These are phyloP conservation scores for Vitis hybrid DNA, from an alignment of 177 flowering plant genomes.

Conservation along the genomic window DNA sequence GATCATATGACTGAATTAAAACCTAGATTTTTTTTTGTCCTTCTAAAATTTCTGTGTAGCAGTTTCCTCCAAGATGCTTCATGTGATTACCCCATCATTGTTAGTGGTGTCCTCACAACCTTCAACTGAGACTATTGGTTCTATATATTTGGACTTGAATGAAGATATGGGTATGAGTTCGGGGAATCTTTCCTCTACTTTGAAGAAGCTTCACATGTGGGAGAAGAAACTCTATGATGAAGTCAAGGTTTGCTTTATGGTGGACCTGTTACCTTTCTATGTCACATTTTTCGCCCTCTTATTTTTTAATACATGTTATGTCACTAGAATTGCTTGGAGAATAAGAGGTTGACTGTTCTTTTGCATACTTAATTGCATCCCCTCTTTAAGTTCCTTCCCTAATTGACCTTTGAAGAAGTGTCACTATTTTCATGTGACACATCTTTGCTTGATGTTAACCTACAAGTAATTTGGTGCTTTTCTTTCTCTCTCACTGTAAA, in stretches of 20 bases:
- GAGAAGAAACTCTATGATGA: slow-evolving; percentile 41
- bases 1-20: background rate
- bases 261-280: background rate
- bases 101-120: background rate
- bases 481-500: too few relatives aligned
- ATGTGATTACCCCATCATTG: slow-evolving; percentile 3
- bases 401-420: too few relatives aligned
- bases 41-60: background rate
- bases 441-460: too few relatives aligned
- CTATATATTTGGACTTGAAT: background rate
- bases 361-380: background rate
- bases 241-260: slow-evolving; percentile 30
- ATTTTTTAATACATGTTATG: background rate
- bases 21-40: background rate
- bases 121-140: slow-evolving; percentile 6
- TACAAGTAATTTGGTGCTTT: too few relatives aligned
- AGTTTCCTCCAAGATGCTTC: slow-evolving; percentile 20
- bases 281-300: background rate
- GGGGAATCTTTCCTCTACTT: slow-evolving; percentile 20
- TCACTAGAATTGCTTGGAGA: too few relatives aligned
- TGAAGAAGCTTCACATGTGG: slow-evolving; percentile 37
- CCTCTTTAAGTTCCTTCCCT: background rate
- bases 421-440: too few relatives aligned
- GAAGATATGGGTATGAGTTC: slow-evolving; percentile 13
- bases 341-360: too few relatives aligned